Evolutionary conservation across 2,329 filamentous ascomycete species (phyloP), one percentile per base, ranked within the genome.

Genomic region (Xylariaceae sp.): DNA sequence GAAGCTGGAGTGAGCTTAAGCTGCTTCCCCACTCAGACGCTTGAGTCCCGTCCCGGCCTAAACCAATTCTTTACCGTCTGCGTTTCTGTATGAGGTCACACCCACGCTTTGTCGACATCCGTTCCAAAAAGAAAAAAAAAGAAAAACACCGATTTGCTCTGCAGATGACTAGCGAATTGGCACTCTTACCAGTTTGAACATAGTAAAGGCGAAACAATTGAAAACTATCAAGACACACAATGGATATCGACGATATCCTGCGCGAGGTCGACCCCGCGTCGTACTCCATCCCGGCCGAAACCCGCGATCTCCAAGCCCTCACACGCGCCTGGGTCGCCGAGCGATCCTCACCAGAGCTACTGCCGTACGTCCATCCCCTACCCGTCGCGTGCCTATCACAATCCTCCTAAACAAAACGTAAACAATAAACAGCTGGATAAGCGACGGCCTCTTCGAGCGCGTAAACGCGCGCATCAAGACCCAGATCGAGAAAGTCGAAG

Each of bases 311-410:
- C 66, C 92, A 97, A 73, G 85, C 89, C 56, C 78, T 99, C 67
- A 97, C 93, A 67, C 88, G 93, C 69, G 88, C 88, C 68, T 99
- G 93, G 93, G 85, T 97, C 50, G 90, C 93, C 49, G 95, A 99
- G 75, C 86, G 94, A 67, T 90, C 88, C 58, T 88, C 91, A 50
- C 91, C 93, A 2, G 92, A 97, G 74, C 80, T 99, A n/a, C 79
- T 97, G 45, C 84, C 87, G 75, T 97, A 86, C 75, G 78, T 64
- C 45, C 10, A 9, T 42, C 18, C 4, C 49, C 1, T 11, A 10
- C 30, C n/a, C 18, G 17, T 42, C 37, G 8, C 15, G 37, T 30
- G 8, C 42, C 35, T 23, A 13, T 53, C 30, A 39, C n/a, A 44
- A 35, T 2, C 37, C 6, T 15, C n/a, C 37, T 9, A 9, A 23